A percentile compares a stretch with the other conserved stretches of the same genome.
These are phyloP conservation scores for Leccinum rimulosum DNA, from an alignment of 768 basidiomycete species.

Conservation along the genomic window DNA sequence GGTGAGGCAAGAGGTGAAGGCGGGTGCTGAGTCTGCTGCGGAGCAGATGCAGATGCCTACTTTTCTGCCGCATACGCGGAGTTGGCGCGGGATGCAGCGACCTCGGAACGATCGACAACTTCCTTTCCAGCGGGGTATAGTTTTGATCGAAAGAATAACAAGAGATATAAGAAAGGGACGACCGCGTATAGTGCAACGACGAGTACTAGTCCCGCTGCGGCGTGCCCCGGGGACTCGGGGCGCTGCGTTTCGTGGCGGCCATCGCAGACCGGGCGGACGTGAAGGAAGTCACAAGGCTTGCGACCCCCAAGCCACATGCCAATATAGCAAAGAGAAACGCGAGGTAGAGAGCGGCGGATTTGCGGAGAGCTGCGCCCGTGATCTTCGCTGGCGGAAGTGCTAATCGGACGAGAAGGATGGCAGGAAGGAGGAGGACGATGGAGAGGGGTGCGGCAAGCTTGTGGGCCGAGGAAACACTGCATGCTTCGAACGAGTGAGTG, in stretches of 20 bases:
- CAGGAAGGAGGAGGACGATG: conserved; percentile 42
- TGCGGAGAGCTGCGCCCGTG: conserved; percentile 19
- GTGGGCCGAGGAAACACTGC: conserved; percentile 44
- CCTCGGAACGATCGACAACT: conserved; percentile 23
- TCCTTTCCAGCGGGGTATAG: conserved; percentile 17
- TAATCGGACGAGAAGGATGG: conserved; percentile 41
- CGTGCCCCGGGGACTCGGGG: conserved; percentile 43
- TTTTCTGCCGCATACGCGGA: conserved; percentile 44
- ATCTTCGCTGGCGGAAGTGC: conserved; percentile 38
- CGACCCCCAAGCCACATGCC: conserved; percentile 60
- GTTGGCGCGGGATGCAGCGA: conserved; percentile 31
- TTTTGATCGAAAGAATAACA: conserved; percentile 21
- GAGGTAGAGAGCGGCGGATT: conserved; percentile 33
- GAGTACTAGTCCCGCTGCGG: conserved; percentile 61
- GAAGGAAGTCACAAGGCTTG: conserved; percentile 61
- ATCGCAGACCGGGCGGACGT: conserved; percentile 44
- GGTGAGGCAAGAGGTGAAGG: conserved; percentile 32
- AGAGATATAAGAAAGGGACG: conserved; percentile 42
- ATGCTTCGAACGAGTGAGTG: conserved; percentile 28
- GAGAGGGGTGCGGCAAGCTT: conserved; percentile 49
- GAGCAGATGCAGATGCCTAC: conserved; percentile 28
- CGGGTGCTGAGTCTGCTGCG: conserved; percentile 30
- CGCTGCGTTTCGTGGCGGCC: conserved; percentile 31
- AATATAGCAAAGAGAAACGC: conserved; percentile 41
- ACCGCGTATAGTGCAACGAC: conserved; percentile 59